Base-by-base conservation (phyloP, 169 alveolate species). In the Plasmodium coatneyi region DNA sequence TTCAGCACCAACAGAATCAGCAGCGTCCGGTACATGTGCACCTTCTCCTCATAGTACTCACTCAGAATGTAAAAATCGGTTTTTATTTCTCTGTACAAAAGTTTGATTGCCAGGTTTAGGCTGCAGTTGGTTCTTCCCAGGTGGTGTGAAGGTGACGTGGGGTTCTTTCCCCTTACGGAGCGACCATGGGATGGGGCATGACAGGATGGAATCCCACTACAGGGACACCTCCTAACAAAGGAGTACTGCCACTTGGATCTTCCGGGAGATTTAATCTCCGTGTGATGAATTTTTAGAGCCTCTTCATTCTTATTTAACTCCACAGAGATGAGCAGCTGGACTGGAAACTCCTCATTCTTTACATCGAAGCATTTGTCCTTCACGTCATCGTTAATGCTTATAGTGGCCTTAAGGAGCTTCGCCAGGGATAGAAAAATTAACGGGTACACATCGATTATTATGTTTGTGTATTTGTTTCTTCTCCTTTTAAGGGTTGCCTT, bases 381-480 rank as follows among this genome's bases (percentile, higher is more conserved):
- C 16, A 89, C 94, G 32, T 89, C 82, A n/a, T 79, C 89, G 49
- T 79, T 79, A 56, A 79, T 79, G 32, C 28, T 12, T 60, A 89
- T 89, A 0, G 82, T 39, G 16, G 66, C 94, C 7, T 89, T 78
- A 25, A 89, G 71, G 16, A 89, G 43, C 32, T 79, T 89, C 12
- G 72, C 52, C 41, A 89, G 56, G 12, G 94, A 89, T 4, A 89
- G 52, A 49, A 89, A 89, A n/a, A 89, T 46, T 25, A 89, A 34
- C 14, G 94, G 94, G 66, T 79, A 89, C 71, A 79, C 71, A 89
- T 89, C 94, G 25, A 89, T 32, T 9, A 89, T 46, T n/a, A 89
- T 89, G 43, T 89, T 89, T 34, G 94, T 89, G 39, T 89, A 89
- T 56, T 89, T 89, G 71, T 89, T 89, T 89, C 94, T 89, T 43